Conservation (phyloP, 2,329 filamentous ascomycete genomes). For the Trichoderma brevicompactum region DNA sequence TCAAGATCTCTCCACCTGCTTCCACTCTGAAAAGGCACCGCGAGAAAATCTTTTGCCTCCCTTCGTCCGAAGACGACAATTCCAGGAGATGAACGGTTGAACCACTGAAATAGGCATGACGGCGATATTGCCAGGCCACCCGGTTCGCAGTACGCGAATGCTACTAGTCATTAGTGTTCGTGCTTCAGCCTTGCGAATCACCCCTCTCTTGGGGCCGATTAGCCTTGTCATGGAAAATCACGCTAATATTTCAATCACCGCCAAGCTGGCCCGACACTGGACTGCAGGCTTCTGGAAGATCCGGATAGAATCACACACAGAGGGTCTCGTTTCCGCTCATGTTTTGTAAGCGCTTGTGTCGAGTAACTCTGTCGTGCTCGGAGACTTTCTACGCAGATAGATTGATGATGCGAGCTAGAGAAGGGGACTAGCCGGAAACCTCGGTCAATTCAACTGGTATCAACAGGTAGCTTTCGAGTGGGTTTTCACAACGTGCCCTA, state of each 20-base stretch:
- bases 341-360: slow-evolving; percentile 20
- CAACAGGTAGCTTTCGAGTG: neutral
- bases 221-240: slow-evolving; percentile 11
- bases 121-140: neutral
- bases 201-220: neutral
- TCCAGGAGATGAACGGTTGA: neutral
- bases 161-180: neutral
- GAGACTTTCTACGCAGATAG: slow-evolving; percentile 11
- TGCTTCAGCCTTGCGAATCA: slow-evolving; percentile 23
- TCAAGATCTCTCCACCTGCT: slow-evolving; percentile 15
- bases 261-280: slow-evolving; percentile 3
- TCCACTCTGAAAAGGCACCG: neutral
- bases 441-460: slow-evolving; percentile 6
- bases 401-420: slow-evolving; percentile 9
- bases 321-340: slow-evolving; percentile 13
- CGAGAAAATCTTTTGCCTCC: slow-evolving; percentile 10
- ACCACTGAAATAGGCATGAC: neutral
- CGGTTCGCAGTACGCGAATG: neutral
- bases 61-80: slow-evolving; percentile 8
- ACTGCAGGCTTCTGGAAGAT: slow-evolving; percentile 24
- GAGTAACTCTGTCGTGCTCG: neutral
- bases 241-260: slow-evolving; percentile 11
- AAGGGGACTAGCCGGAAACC: slow-evolving; percentile 6
- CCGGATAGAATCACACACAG: neutral
- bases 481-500: neutral